Conservation (phyloP, 768 basidiomycete species). For the Leucogyrophana mollusca region DNA sequence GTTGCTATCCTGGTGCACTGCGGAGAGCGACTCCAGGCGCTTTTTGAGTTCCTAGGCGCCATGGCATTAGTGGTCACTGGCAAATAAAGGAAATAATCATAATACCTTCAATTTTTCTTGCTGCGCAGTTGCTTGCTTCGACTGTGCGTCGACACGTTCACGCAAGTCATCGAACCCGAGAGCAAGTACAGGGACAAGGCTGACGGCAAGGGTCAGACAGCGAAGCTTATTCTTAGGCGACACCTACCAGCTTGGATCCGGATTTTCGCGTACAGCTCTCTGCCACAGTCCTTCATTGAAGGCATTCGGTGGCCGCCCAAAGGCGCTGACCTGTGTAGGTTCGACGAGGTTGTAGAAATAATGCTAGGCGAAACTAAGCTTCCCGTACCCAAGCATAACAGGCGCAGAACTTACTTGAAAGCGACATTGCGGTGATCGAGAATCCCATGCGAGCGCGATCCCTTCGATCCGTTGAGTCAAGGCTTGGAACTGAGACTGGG, state of each 20-base stretch:
- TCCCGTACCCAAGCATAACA: neutral
- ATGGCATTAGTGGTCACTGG: neutral
- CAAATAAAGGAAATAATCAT: neutral
- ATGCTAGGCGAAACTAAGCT: slow-evolving; percentile 44
- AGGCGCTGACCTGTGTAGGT: slow-evolving; percentile 60
- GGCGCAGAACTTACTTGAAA: slow-evolving; percentile 62
- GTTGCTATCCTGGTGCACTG: slow-evolving; percentile 65
- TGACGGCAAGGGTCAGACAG: slow-evolving; percentile 25
- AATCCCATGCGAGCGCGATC: slow-evolving; percentile 71
- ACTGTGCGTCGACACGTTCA: slow-evolving; percentile 74
- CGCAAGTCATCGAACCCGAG: slow-evolving; percentile 82
- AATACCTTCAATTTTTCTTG: slow-evolving; percentile 62
- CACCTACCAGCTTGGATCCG: slow-evolving; percentile 72
- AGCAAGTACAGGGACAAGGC: slow-evolving; percentile 78
- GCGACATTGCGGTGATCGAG: slow-evolving; percentile 63
- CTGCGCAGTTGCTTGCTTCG: slow-evolving; percentile 61
- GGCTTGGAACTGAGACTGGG: slow-evolving; percentile 55
- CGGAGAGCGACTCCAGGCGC: slow-evolving; percentile 58
- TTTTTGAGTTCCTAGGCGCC: slow-evolving; percentile 58
- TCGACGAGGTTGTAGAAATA: slow-evolving; percentile 86
- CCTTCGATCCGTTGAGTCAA: slow-evolving; percentile 60
- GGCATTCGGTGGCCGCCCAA: slow-evolving; percentile 70
- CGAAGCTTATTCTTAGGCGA: neutral
- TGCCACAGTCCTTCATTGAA: slow-evolving; percentile 75
- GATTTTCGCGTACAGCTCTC: slow-evolving; percentile 77